Base-by-base conservation (phyloP, 2,329 filamentous ascomycete genomes). In the Phialophora tarda region DNA sequence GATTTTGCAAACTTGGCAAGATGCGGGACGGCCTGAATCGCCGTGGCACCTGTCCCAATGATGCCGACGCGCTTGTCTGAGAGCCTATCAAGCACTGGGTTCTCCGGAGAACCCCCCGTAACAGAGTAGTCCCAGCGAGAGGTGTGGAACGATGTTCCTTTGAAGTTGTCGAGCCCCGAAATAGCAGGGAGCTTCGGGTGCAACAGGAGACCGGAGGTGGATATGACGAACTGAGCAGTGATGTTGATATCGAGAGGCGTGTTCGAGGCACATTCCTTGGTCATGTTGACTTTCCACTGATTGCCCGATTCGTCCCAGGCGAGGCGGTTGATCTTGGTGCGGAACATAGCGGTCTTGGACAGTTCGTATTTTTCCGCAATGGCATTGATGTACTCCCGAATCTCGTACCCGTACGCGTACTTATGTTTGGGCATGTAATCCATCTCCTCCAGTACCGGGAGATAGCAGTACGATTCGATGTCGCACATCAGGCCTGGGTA, bases 401-500 rank as follows among this genome's bases (percentile, higher is more conserved):
- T 71, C 70, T 85, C 83, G 7, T 64, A 47, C 11, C 58, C 67
- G 38, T 61, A 64, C 7, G 63, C 34, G 65, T 83, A 84, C 57
- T 79, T 79, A 58, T 83, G 78, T 23, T 77, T 82, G 0, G 86
- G 87, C 73, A 87, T 82, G 57, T 69, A 69, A 48, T 66, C 41
- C 47, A 64, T 48, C 55, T 69, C 66, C 44, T 69, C 66, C 8
- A 63, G 55, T 3, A 62, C 26, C 1, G 60, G 60, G 23, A 62
- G 50, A 56, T 62, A 62, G 34, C 66, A 54, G 28, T 63, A 63
- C 28, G 41, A 51, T 75, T 89, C 86, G 1, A 86, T 76, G 70
- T 89, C 87, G 73, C 85, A 88, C 72, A 75, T 76, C 3, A 82
- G 67, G 1, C 82, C 82, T 4, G 82, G 81, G 64, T 83, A 84